Evolutionary conservation across 2,329 filamentous ascomycete genomes (phyloP).

Genomic region (Ophiostoma ulmi): DNA sequence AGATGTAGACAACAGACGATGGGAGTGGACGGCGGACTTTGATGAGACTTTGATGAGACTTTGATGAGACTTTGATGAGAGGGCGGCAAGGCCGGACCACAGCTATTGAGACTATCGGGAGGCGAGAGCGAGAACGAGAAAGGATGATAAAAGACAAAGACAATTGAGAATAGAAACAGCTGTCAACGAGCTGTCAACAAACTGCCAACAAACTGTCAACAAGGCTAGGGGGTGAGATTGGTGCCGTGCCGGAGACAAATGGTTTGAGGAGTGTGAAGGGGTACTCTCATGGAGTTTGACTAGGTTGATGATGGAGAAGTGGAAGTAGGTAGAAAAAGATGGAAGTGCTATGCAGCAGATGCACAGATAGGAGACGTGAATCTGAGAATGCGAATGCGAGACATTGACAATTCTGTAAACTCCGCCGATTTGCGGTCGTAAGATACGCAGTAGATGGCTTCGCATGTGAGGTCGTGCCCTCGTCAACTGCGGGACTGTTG

Average conservation of each 20-base stretch:
- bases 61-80: not conserved
- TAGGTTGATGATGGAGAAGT: not conserved
- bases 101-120: not conserved
- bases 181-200: not conserved
- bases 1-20: not conserved
- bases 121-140: not conserved
- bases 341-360: constrained; percentile 6
- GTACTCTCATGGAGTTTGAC: not conserved
- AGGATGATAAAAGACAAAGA: not conserved
- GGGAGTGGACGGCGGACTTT: not conserved
- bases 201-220: not conserved
- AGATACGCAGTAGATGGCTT: not conserved
- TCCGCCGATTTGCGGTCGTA: constrained; percentile 10
- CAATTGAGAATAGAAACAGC: not conserved
- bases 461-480: constrained; percentile 3
- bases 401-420: not conserved
- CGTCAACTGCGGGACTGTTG: not conserved
- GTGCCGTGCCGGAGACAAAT: not conserved
- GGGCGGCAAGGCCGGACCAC: not conserved
- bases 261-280: not conserved
- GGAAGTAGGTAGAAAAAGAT: not conserved
- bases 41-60: not conserved
- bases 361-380: constrained; percentile 1
- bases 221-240: not conserved
- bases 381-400: constrained; percentile 6